phyloP scores from a whole-genome alignment of 805 yeast genomes.

The Crinitomyces ghanaensis region DNA sequence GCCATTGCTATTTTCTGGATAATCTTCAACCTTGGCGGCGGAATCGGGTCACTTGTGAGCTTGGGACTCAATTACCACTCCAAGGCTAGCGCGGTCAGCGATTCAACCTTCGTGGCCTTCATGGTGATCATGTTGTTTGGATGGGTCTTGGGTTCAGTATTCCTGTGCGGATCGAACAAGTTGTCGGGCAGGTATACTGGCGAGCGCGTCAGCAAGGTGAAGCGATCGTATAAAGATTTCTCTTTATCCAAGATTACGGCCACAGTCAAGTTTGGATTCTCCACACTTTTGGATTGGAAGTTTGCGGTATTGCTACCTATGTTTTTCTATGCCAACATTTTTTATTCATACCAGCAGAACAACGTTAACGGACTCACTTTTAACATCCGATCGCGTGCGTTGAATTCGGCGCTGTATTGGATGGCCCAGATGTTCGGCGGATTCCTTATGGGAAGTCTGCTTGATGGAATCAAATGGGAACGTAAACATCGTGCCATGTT shows the following conservation, averaged over 20 bases:
- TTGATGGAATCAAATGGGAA: constrained; percentile 33
- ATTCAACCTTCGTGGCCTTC: constrained; percentile 46
- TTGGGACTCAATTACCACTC: constrained; percentile 40
- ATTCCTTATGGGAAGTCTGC: constrained; percentile 33
- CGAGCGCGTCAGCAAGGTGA: constrained; percentile 9
- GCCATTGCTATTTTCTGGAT: constrained; percentile 49
- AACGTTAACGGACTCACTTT: constrained; percentile 45
- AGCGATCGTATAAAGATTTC: constrained; percentile 5
- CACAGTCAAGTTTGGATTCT: constrained; percentile 7
- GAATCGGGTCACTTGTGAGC: constrained; percentile 46
- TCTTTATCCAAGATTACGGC: constrained; percentile 9
- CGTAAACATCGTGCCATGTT: constrained; percentile 36
- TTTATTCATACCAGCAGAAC: constrained; percentile 53
- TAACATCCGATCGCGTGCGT: constrained; percentile 47
- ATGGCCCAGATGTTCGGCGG: constrained; percentile 50
- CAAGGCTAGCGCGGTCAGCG: constrained; percentile 27
- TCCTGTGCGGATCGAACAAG: constrained; percentile 9
- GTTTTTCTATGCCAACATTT: constrained; percentile 54
- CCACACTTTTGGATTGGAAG: constrained; percentile 12
- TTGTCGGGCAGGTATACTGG: constrained; percentile 10
- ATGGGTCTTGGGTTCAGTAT: constrained; percentile 23
- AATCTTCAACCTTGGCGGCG: constrained; percentile 52
- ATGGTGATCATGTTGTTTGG: constrained; percentile 42
- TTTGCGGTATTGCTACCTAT: constrained; percentile 36
- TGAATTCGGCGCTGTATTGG: constrained; percentile 53